A percentile compares a stretch with the other conserved stretches of the same genome.
These are phyloP conservation scores for Cardamine resedifolia DNA, from an alignment of 345 rosid genomes.

Conservation along the genomic window DNA sequence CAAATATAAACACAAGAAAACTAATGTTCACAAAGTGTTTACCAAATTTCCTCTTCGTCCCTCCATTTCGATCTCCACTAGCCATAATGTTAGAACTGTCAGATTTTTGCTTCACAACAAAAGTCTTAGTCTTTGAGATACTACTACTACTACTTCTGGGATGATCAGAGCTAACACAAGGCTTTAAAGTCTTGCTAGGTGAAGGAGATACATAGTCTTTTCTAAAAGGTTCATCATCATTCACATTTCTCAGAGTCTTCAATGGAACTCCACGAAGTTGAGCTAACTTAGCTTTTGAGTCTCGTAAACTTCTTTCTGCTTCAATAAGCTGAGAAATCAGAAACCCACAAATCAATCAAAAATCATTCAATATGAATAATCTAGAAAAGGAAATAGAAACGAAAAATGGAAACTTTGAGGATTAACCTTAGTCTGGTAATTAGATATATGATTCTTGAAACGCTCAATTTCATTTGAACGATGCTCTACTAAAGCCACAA, in stretches of 20 bases:
- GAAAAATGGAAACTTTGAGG: not conserved
- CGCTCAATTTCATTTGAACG: constrained; percentile 64
- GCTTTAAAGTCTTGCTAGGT: constrained; percentile 48
- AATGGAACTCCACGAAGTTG: constrained; percentile 48
- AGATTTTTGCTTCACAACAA: constrained; percentile 38
- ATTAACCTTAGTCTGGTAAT: constrained; percentile 70
- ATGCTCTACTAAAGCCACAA: constrained; percentile 74
- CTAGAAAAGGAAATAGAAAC: not conserved
- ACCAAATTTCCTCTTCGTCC: constrained; percentile 73
- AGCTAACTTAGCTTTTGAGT: constrained; percentile 56
- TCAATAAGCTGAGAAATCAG: constrained; percentile 53
- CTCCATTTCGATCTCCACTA: constrained; percentile 36
- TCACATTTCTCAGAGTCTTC: constrained; percentile 33
- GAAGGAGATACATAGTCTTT: constrained; percentile 24
- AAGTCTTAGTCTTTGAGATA: constrained; percentile 30
- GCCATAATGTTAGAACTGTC: constrained; percentile 43
- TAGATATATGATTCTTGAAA: constrained; percentile 59
- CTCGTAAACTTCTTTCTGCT: constrained; percentile 60
- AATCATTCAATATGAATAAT: not conserved
- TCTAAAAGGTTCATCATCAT: constrained; percentile 13
- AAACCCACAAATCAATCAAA: constrained; percentile 4
- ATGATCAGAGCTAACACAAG: constrained; percentile 47
- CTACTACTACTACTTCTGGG: constrained; percentile 19
- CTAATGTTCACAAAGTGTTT: constrained; percentile 15
- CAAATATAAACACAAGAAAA: not conserved